These are phyloP conservation scores for Russula foetens DNA, from an alignment of 768 basidiomycete genomes.

Conservation along the genomic window DNA sequence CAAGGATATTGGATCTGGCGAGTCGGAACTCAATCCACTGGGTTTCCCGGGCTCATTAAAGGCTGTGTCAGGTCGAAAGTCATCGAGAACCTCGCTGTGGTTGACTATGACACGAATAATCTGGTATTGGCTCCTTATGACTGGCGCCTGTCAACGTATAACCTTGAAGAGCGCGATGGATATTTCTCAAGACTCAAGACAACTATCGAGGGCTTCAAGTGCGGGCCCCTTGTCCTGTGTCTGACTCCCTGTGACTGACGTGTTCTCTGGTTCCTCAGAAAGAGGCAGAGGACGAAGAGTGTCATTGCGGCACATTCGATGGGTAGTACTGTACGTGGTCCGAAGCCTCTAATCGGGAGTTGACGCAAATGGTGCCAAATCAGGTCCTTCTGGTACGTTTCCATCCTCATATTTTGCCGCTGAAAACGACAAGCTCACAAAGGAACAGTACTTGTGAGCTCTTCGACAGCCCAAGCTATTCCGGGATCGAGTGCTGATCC, in stretches of 20 bases:
- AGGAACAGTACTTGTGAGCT: slow-evolving; percentile 74
- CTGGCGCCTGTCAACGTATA: slow-evolving; percentile 83
- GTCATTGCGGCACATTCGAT: slow-evolving; percentile 84
- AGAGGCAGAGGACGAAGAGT: slow-evolving; percentile 64
- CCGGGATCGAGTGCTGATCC: neutral
- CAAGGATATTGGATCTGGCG: slow-evolving; percentile 95
- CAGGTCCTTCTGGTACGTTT: slow-evolving; percentile 40
- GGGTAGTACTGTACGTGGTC: slow-evolving; percentile 62
- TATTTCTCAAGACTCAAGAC: slow-evolving; percentile 81
- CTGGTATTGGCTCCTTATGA: slow-evolving; percentile 81
- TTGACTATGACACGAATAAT: slow-evolving; percentile 91
- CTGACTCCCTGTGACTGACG: neutral
- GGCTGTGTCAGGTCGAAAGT: slow-evolving; percentile 63
- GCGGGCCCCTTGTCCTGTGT: neutral
- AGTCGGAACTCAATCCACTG: slow-evolving; percentile 11
- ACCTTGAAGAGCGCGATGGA: slow-evolving; percentile 85
- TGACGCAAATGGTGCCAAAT: neutral
- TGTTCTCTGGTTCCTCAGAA: slow-evolving; percentile 31
- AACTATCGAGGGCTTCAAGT: slow-evolving; percentile 76
- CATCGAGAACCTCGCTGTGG: slow-evolving; percentile 87
- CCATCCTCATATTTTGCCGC: neutral
- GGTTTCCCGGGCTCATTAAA: neutral
- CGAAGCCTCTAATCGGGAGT: neutral
- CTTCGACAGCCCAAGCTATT: neutral
- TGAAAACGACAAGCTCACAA: neutral